Conservation (phyloP, 257 asterid species). For the Gentiana straminea region DNA sequence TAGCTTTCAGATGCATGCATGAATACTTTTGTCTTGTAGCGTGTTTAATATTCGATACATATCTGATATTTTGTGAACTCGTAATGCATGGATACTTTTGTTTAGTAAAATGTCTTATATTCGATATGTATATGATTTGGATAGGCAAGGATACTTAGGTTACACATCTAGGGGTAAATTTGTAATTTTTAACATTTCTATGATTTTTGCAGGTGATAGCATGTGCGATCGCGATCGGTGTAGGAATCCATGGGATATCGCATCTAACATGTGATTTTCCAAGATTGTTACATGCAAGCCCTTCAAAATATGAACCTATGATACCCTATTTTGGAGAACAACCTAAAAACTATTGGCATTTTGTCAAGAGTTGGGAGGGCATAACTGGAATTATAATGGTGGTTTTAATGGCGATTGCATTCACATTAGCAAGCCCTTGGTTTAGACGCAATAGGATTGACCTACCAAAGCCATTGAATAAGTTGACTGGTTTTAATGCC, state of each 20-base stretch:
- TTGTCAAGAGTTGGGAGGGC: constrained; percentile 55
- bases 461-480: constrained; percentile 46
- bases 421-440: constrained; percentile 69
- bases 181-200: neutral
- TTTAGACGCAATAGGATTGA: constrained; percentile 43
- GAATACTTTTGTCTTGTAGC: too few relatives aligned
- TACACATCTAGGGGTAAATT: too few relatives aligned
- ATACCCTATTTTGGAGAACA: constrained; percentile 40
- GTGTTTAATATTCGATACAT: too few relatives aligned
- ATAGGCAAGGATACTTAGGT: too few relatives aligned
- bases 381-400: constrained; percentile 70
- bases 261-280: constrained; percentile 72
- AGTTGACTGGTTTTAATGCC: constrained; percentile 78
- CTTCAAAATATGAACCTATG: constrained; percentile 35
- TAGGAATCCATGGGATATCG: constrained; percentile 56
- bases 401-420: constrained; percentile 70
- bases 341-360: constrained; percentile 52
- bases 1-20: neutral
- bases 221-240: constrained; percentile 48
- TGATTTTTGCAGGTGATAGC: constrained; percentile 42
- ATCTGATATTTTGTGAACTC: too few relatives aligned
- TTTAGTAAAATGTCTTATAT: neutral
- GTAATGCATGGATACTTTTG: too few relatives aligned
- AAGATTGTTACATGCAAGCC: constrained; percentile 32
- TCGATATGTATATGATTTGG: neutral